Evolutionary conservation across 2,329 filamentous ascomycete genomes (phyloP), one percentile per base, ranked within the genome.

Genomic region (Penicillium griseofulvum): DNA sequence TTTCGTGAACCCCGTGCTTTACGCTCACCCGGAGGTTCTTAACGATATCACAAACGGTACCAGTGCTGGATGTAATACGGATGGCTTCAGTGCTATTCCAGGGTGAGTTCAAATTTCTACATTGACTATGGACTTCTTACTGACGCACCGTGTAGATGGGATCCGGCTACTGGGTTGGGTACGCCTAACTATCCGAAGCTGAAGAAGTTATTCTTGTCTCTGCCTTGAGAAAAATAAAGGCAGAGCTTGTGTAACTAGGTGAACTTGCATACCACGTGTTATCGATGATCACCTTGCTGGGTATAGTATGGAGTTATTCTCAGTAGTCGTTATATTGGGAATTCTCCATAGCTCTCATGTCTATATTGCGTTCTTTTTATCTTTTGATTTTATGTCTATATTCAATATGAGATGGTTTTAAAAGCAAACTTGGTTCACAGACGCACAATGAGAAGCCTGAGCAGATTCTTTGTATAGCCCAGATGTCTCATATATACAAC

Each of bases 1-100:
- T 0, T 83, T 83, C 59, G 66, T 83, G 19, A 80, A 83, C 48
- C 80, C 76, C 0, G 75, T 77, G 38, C 63, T 83, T 10, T 69
- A 71, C 50, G 61, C 56, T 24, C 57, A 70, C 44, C 61, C 62
- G 0, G 66, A 73, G 17, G 74, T 71, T 3, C 71, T 74, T 1
- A 70, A 70, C 2, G 78, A 78, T 19, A 78, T 80, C 42, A 70
- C 71, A 28, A 74, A 74, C 33, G 72, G 71, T 2, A 70, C 72
- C 19, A 70, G 65, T 46, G 52, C 59, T 19, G 68, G 67, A 1
- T 71, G 69, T 58, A 60, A 50, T 14, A 65, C 65, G 1, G 54
- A 68, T 11, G 68, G 67, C 2, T 70, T 70, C 41, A 53, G 55
- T 36, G 69, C 67, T 41, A 60, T 63, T 47, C 29, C 56, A 51